Evolutionary conservation across 345 rosid genomes (phyloP).

Genomic region (Moricandia moricandioides): DNA sequence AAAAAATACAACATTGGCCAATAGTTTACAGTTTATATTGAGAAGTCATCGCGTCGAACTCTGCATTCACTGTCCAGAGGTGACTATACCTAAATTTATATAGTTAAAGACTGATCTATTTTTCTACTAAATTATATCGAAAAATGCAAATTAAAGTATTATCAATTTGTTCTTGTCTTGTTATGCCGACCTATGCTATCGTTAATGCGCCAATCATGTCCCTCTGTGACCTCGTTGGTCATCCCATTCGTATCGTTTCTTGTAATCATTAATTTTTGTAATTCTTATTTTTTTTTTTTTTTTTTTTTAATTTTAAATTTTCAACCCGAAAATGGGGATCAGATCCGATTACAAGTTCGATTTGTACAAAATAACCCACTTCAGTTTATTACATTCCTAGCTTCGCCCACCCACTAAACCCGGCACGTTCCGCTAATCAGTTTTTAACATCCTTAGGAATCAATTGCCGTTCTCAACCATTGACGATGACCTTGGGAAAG

Average conservation of each 20-base stretch:
- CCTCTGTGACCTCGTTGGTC: not conserved
- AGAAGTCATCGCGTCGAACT: not conserved
- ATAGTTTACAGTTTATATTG: not conserved
- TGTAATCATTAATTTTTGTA: not conserved
- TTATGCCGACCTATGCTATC: slow-evolving; percentile 31
- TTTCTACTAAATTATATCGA: not conserved
- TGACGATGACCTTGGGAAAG: too few species aligned
- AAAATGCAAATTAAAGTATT: not conserved
- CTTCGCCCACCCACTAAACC: too few species aligned
- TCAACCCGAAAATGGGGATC: too few species aligned
- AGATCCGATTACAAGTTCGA: too few species aligned
- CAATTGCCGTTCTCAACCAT: too few species aligned
- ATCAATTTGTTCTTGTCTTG: slow-evolving; percentile 17
- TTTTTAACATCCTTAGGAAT: too few species aligned
- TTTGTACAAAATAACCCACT: too few species aligned
- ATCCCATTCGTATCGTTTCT: not conserved
- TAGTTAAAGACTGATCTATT: not conserved
- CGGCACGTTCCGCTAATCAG: too few species aligned
- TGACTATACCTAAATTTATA: not conserved
- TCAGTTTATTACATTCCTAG: too few species aligned
- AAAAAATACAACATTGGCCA: too few species aligned
- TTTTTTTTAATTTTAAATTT: too few species aligned
- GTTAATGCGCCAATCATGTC: slow-evolving; percentile 13
- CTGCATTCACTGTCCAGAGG: not conserved
- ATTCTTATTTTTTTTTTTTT: not conserved